Evolutionary conservation across 768 basidiomycete genomes (phyloP), one percentile per base, ranked within the genome.

Genomic region (Tylopilus plumbeoviolaceoides): DNA sequence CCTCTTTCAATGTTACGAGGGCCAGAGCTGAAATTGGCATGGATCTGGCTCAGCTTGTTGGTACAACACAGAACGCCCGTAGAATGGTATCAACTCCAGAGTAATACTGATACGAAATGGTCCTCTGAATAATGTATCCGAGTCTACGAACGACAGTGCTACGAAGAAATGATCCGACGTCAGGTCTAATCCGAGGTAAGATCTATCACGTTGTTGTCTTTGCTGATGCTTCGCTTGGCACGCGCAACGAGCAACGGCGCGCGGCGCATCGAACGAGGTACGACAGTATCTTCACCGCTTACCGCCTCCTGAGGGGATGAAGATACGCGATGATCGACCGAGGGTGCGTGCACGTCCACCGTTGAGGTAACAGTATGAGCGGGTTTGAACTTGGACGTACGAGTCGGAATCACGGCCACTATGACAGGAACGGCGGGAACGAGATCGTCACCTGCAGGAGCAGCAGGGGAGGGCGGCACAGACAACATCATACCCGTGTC

Each of bases 191-290:
- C 59, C 17, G 58, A 76, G 7, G 75, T 76, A 15, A 76, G 62
- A 66, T 76, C 75, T 28, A 76, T 77, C n/a, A 77, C 53, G 23
- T 73, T 68, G 1, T 62, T 39, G 8, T 62, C 48, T 46, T 17
- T 48, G 7, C 14, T 23, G 30, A 52, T 53, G 46, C 27, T 46
- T 42, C 33, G 42, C 43, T 43, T 66, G 17, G 58, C 54, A 10
- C 63, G 66, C 30, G 65, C 63, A 17, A 48, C 51, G 25, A 67
- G 65, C 14, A 67, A 48, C 25, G 65, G 65, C n/a, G 50, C 49
- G 2, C 11, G 36, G 18, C 35, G 11, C 20, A 41, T 42, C 2
- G 50, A n/a, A 12, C 17, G 46, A 10, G 38, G 44, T 9, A 4
- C 40, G 15, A 15, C 17, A 4, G 4, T 28, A 7, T 49, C 39